Evolutionary conservation across 192 early-diverging fungal genomes (phyloP).

Genomic region (Gamsiella multidivaricata): DNA sequence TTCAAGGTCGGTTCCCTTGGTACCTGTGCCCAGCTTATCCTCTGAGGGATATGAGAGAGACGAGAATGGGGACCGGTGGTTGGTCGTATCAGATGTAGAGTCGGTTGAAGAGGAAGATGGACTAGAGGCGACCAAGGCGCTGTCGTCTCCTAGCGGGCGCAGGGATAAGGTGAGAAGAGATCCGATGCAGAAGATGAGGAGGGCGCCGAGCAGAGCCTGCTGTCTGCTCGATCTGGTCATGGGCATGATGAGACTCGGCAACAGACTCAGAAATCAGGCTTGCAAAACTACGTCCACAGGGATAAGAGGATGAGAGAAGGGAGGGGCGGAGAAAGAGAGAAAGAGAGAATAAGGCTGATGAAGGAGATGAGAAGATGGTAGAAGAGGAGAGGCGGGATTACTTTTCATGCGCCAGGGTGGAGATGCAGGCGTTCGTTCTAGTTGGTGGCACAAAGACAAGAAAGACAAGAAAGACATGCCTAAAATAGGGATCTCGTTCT

Average conservation of each 20-base stretch:
- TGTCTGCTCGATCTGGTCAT: conserved; percentile 42
- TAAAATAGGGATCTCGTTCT: too few relatives aligned
- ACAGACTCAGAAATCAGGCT: not conserved
- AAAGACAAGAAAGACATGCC: too few relatives aligned
- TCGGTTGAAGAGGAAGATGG: not conserved
- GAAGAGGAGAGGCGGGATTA: too few relatives aligned
- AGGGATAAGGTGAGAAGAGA: conserved; percentile 38
- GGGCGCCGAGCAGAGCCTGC: conserved; percentile 37
- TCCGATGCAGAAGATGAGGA: conserved; percentile 46
- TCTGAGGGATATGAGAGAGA: not conserved
- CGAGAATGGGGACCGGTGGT: not conserved
- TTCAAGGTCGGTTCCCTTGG: conserved; percentile 30
- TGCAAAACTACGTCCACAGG: not conserved
- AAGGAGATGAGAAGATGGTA: not conserved
- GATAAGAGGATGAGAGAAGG: not conserved
- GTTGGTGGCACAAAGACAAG: too few relatives aligned
- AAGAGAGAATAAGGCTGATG: not conserved
- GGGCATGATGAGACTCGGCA: not conserved
- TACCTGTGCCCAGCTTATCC: conserved; percentile 34
- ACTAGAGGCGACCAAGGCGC: not conserved
- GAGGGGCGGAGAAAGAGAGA: not conserved
- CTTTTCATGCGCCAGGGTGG: too few relatives aligned
- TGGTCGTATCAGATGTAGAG: not conserved
- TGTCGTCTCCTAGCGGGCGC: conserved; percentile 8
- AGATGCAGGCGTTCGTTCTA: too few relatives aligned